Conservation (phyloP, 1,284 basidiomycete species). For the Boletus mariae region DNA sequence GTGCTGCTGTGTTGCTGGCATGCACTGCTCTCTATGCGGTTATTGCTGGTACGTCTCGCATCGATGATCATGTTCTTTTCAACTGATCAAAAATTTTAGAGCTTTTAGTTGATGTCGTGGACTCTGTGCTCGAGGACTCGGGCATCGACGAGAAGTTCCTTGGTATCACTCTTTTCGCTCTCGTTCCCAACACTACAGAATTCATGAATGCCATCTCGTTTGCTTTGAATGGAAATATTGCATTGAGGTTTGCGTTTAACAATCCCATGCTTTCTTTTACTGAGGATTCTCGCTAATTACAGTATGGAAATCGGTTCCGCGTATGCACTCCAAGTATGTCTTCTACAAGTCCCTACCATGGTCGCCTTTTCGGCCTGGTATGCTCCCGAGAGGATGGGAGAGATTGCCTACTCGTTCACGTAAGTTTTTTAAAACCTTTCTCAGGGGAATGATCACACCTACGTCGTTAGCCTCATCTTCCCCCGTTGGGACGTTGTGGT, state of each 20-base stretch:
- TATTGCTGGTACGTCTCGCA: slow-evolving; percentile 76
- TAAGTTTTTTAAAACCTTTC: slow-evolving; percentile 38
- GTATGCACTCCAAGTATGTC: slow-evolving; percentile 96
- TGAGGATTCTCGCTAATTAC: slow-evolving; percentile 7
- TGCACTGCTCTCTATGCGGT: slow-evolving; percentile 95
- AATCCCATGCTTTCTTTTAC: not conserved
- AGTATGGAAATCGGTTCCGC: slow-evolving; percentile 99
- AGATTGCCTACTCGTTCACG: slow-evolving; percentile 86
- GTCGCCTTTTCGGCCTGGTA: slow-evolving; percentile 97
- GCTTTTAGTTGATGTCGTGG: slow-evolving; percentile 92
- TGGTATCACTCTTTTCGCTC: slow-evolving; percentile 93
- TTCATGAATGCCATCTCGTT: slow-evolving; percentile 99
- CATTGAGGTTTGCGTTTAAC: slow-evolving; percentile 69
- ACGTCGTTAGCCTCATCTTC: slow-evolving; percentile 78
- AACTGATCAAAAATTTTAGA: slow-evolving; percentile 48
- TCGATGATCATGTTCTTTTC: not conserved
- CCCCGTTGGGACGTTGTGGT: slow-evolving; percentile 98
- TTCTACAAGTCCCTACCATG: slow-evolving; percentile 98
- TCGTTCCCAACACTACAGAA: slow-evolving; percentile 98
- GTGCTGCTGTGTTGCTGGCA: slow-evolving; percentile 80
- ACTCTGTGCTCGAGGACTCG: slow-evolving; percentile 89
- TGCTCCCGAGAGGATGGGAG: slow-evolving; percentile 77
- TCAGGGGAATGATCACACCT: not conserved
- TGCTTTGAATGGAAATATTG: slow-evolving; percentile 95
- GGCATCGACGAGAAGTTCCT: slow-evolving; percentile 98